Evolutionary conservation across 179 eudicot genomes (phyloP).

Genomic region (Beta macrorhiza): DNA sequence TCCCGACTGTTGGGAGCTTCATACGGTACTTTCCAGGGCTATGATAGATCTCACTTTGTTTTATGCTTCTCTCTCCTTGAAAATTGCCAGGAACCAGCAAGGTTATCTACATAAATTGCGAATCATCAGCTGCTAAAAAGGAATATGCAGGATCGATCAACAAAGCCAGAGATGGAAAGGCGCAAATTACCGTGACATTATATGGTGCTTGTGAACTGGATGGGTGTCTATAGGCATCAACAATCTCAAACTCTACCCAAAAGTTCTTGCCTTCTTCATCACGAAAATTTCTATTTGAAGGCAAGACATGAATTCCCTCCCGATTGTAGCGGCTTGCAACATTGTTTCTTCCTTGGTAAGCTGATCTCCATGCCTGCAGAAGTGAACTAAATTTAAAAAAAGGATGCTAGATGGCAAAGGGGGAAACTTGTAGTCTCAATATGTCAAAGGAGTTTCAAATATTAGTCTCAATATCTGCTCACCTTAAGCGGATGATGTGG

Average conservation of each 20-base stretch:
- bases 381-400: slow-evolving; percentile 4
- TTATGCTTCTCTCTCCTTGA: slow-evolving; percentile 90
- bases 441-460: not conserved
- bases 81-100: slow-evolving; percentile 95
- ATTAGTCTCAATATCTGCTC: slow-evolving; percentile 17
- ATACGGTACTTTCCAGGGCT: slow-evolving; percentile 64
- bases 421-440: no score
- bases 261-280: slow-evolving; percentile 95
- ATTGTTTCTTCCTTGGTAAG: slow-evolving; percentile 81
- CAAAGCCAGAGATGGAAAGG: not conserved
- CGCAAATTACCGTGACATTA: slow-evolving; percentile 73
- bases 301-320: slow-evolving; percentile 71
- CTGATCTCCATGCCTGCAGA: slow-evolving; percentile 78
- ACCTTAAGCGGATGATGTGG: slow-evolving; percentile 96
- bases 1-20: slow-evolving; percentile 87
- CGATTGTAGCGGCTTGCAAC: slow-evolving; percentile 68
- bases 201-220: slow-evolving; percentile 92
- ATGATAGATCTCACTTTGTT: slow-evolving; percentile 59
- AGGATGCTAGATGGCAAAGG: not conserved
- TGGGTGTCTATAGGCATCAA: slow-evolving; percentile 73
- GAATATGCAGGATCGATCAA: not conserved
- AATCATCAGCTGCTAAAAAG: slow-evolving; percentile 15
- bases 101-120: slow-evolving; percentile 44
- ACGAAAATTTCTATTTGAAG: slow-evolving; percentile 78
- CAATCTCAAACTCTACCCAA: slow-evolving; percentile 87